These are phyloP conservation scores for Hylodesmum podocarpum DNA, from an alignment of 306 rosid species.

Conservation along the genomic window DNA sequence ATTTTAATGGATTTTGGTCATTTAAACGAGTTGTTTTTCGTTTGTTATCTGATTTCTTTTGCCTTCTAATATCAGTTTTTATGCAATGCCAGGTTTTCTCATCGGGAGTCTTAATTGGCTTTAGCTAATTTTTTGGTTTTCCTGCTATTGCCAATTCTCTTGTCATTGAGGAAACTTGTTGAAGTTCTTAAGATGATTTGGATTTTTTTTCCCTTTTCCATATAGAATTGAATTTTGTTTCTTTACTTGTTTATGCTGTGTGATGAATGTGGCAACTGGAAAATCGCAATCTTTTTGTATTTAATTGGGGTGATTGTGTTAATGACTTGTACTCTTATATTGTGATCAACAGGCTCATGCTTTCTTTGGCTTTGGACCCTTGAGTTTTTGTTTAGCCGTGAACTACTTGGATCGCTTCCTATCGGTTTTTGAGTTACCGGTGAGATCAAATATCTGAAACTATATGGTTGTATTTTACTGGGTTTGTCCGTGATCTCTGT, in stretches of 20 bases:
- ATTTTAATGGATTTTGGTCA: conserved; percentile 11
- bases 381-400: conserved; percentile 67
- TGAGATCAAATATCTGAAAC: conserved; percentile 41
- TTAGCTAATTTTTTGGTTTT: conserved; percentile 23
- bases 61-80: background rate
- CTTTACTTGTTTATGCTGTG: background rate
- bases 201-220: conserved; percentile 15
- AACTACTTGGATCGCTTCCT: conserved; percentile 96
- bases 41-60: background rate
- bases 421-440: conserved; percentile 65
- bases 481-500: conserved; percentile 27
- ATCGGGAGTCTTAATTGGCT: conserved; percentile 20
- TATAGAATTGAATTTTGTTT: background rate
- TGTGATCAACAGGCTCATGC: conserved; percentile 74
- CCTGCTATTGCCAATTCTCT: background rate
- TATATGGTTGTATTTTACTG: conserved; percentile 13
- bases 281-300: conserved; percentile 13
- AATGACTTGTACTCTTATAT: conserved; percentile 29
- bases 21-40: conserved; percentile 2
- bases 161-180: conserved; percentile 10
- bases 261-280: background rate
- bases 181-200: conserved; percentile 3
- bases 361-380: conserved; percentile 70
- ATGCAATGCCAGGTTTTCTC: background rate
- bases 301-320: conserved; percentile 24